These are phyloP conservation scores for Apophysomyces variabilis DNA, from an alignment of 371 early-diverging fungal species.

Conservation along the genomic window DNA sequence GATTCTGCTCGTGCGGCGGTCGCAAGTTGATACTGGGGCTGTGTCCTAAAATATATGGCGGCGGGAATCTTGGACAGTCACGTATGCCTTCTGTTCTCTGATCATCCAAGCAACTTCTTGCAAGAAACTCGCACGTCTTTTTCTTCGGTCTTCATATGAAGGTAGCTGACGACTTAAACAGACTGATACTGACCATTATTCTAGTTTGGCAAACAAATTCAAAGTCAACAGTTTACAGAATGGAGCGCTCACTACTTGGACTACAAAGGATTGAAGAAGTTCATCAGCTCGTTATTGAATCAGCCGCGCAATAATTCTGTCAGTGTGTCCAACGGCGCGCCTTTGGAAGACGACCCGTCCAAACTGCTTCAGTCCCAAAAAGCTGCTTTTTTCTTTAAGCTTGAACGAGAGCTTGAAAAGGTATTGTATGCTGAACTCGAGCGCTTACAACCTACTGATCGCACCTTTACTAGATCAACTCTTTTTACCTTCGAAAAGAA, in stretches of 20 bases:
- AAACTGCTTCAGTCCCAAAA: constrained; percentile 71
- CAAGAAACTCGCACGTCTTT: constrained; percentile 6
- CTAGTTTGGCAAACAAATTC: constrained; percentile 97
- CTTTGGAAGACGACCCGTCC: constrained; percentile 60
- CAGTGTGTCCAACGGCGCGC: constrained; percentile 38
- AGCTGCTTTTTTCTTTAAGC: constrained; percentile 81
- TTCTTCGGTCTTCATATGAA: constrained; percentile 1
- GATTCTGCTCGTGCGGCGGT: neutral
- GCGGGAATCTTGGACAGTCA: constrained; percentile 3
- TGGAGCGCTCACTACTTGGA: constrained; percentile 93
- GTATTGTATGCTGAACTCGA: constrained; percentile 33
- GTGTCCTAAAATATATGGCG: constrained; percentile 10
- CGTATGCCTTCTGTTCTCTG: constrained; percentile 5
- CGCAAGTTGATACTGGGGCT: neutral
- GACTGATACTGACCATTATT: neutral
- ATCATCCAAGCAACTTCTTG: neutral
- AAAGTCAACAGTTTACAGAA: constrained; percentile 87
- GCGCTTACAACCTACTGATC: neutral
- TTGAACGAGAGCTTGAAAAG: constrained; percentile 86
- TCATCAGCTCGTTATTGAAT: constrained; percentile 78
- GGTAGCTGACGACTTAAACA: neutral
- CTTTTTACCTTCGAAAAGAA: constrained; percentile 83
- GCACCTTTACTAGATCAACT: constrained; percentile 64
- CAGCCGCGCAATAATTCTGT: constrained; percentile 33
- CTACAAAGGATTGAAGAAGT: constrained; percentile 95